phyloP scores from a whole-genome alignment of 1,139 yeast genomes.

The Magnusiomyces fungicola region DNA sequence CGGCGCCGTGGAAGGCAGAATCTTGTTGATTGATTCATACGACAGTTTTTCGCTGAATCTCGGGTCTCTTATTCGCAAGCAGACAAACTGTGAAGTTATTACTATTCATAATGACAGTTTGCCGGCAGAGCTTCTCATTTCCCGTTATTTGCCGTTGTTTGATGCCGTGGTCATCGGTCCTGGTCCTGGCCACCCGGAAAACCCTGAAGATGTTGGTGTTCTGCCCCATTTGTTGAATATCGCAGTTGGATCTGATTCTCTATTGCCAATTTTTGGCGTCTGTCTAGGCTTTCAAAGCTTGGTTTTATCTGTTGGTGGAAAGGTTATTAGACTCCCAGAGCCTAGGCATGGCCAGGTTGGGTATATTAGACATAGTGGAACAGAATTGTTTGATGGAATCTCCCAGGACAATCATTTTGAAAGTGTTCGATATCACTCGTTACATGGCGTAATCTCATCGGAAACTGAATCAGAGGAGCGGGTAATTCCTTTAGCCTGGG shows the following conservation, averaged over 20 bases:
- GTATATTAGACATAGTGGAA: slow-evolving; percentile 34
- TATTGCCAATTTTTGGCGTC: slow-evolving; percentile 76
- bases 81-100: slow-evolving; percentile 49
- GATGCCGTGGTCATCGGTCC: slow-evolving; percentile 88
- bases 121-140: slow-evolving; percentile 37
- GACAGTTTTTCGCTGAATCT: slow-evolving; percentile 91
- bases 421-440: slow-evolving; percentile 85
- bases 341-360: slow-evolving; percentile 88
- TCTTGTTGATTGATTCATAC: slow-evolving; percentile 82
- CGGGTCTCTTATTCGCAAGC: slow-evolving; percentile 50
- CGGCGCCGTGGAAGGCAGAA: slow-evolving; percentile 21
- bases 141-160: slow-evolving; percentile 38
- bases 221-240: slow-evolving; percentile 46
- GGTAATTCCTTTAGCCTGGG: slow-evolving; percentile 22
- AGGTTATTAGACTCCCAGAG: slow-evolving; percentile 44
- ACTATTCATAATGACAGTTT: slow-evolving; percentile 74
- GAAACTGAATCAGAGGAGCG: slow-evolving; percentile 18
- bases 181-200: slow-evolving; percentile 89
- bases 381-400: slow-evolving; percentile 37
- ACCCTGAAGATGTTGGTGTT: slow-evolving; percentile 62
- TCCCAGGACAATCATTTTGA: slow-evolving; percentile 38
- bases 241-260: slow-evolving; percentile 19
- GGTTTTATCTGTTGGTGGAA: slow-evolving; percentile 58
- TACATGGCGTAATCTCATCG: slow-evolving; percentile 43
- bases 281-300: slow-evolving; percentile 90